Base-by-base conservation (phyloP, 139 green algal genomes). In the Chlamydomonas applanata region DNA sequence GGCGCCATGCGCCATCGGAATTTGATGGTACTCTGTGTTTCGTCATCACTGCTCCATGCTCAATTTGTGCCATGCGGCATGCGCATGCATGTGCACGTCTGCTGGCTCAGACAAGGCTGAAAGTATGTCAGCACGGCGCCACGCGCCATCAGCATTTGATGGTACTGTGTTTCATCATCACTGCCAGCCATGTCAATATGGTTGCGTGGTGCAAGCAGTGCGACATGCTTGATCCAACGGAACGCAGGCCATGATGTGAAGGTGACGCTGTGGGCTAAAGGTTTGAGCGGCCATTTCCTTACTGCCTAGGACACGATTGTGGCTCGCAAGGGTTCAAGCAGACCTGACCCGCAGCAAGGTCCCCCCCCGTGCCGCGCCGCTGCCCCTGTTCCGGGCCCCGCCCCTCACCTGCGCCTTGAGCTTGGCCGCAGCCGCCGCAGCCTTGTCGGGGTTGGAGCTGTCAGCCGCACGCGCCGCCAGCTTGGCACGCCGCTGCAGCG, bases 71-170 rank as follows among this genome's bases (percentile, higher is more conserved):
- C 40, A 11, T 11, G 11, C 11, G 40, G 11, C 40, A 49, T 61
- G 53, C n/a, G n/a, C n/a, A n/a, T n/a, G n/a, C n/a, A n/a, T n/a
- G n/a, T n/a, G n/a, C n/a, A n/a, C n/a, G n/a, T n/a, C n/a, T n/a
- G 53, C 5, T 56, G 64, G 64, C 36, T 71, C 64, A 71, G 64
- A 53, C 64, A 71, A 71, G 64, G 64, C 64, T 71, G 64, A 71
- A 71, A 71, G 44, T 36, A 4, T 56, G 64, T 71, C 64, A 59
- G 20, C 64, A 71, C 46, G 64, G 64, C 64, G 46, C n/a, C 30
- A 56, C 64, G n/a, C 46, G 64, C 64, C 40, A 49, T 71, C 29
- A 56, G 64, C 32, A 71, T 71, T 71, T 53, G 30, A 71, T 56
- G 64, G 64, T 71, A 71, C 64, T 71, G 32, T 49, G 64, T 52